Conservation (phyloP, 23 red algal species). For the Gracilaria vermiculophylla region DNA sequence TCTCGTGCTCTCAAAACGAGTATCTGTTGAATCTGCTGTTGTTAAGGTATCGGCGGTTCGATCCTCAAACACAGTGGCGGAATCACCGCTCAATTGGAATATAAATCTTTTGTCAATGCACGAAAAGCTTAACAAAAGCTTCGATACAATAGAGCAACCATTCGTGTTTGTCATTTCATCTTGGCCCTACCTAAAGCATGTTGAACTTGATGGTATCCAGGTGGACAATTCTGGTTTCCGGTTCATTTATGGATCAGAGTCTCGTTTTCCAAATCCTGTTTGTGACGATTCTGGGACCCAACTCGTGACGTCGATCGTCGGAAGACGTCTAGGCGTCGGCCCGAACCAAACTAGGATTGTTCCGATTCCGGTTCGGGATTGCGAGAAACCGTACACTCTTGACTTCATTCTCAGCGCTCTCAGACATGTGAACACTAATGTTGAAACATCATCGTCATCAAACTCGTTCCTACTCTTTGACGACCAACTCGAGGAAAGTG, state of each 20-base stretch:
- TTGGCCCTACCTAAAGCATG: not conserved
- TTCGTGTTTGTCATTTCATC: slow-evolving; percentile 6
- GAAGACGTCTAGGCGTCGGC: not conserved
- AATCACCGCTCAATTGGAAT: not conserved
- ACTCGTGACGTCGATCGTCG: not conserved
- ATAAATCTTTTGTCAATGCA: not conserved
- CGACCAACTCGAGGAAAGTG: slow-evolving; percentile 5
- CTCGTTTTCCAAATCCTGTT: not conserved
- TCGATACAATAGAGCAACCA: not conserved
- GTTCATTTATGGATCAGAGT: not conserved
- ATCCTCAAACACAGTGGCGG: not conserved
- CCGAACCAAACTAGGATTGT: not conserved
- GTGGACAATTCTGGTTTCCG: not conserved
- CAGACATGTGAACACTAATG: not conserved
- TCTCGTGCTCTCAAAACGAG: not conserved
- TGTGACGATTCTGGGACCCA: slow-evolving; percentile 15
- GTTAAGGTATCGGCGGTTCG: not conserved
- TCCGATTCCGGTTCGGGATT: slow-evolving; percentile 13
- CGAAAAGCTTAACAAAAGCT: not conserved
- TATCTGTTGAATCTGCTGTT: not conserved
- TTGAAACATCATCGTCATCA: not conserved
- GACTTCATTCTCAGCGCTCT: not conserved
- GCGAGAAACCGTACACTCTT: not conserved
- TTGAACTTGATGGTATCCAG: not conserved
- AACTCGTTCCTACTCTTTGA: not conserved